phyloP scores from a whole-genome alignment of 108 stramenopile species.

The Skeletonema menzelii region DNA sequence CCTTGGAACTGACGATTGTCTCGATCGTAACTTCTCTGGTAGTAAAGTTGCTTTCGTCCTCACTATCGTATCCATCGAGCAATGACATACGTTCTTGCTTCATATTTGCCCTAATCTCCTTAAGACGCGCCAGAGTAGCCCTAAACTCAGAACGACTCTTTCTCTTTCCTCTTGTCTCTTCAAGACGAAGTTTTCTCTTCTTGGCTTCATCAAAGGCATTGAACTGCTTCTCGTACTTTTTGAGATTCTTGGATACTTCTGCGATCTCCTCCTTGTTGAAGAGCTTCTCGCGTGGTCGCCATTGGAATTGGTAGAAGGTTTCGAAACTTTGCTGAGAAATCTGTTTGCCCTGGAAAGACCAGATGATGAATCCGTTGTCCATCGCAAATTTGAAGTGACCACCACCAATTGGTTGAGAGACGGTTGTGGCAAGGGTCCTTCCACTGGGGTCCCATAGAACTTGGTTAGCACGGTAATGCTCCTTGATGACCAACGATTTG shows the following conservation, averaged over 20 bases:
- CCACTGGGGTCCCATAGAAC: slow-evolving; percentile 96
- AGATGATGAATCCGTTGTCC: slow-evolving; percentile 97
- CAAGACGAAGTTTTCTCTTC: slow-evolving; percentile 67
- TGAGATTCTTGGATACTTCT: slow-evolving; percentile 89
- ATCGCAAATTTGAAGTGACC: slow-evolving; percentile 95
- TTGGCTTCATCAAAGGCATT: slow-evolving; percentile 94
- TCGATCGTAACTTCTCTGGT: slow-evolving; percentile 68
- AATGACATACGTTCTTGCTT: slow-evolving; percentile 69
- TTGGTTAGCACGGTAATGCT: slow-evolving; percentile 94
- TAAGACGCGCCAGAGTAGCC: slow-evolving; percentile 60
- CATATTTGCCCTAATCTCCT: slow-evolving; percentile 58
- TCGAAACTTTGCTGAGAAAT: slow-evolving; percentile 85
- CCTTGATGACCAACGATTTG: slow-evolving; percentile 80
- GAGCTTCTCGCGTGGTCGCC: slow-evolving; percentile 92
- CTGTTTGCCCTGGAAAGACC: slow-evolving; percentile 95
- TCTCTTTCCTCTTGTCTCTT: slow-evolving; percentile 89
- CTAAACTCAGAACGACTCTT: slow-evolving; percentile 67
- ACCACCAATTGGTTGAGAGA: slow-evolving; percentile 91
- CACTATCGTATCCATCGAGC: slow-evolving; percentile 82
- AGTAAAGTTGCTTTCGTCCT: slow-evolving; percentile 76
- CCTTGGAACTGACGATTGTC: slow-evolving; percentile 82
- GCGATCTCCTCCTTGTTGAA: slow-evolving; percentile 79
- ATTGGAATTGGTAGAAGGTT: slow-evolving; percentile 94
- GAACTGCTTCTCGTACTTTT: slow-evolving; percentile 97
- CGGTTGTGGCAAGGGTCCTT: slow-evolving; percentile 86